phyloP scores from a whole-genome alignment of 2,329 filamentous ascomycete genomes.

The Alternaria conjuncta region DNA sequence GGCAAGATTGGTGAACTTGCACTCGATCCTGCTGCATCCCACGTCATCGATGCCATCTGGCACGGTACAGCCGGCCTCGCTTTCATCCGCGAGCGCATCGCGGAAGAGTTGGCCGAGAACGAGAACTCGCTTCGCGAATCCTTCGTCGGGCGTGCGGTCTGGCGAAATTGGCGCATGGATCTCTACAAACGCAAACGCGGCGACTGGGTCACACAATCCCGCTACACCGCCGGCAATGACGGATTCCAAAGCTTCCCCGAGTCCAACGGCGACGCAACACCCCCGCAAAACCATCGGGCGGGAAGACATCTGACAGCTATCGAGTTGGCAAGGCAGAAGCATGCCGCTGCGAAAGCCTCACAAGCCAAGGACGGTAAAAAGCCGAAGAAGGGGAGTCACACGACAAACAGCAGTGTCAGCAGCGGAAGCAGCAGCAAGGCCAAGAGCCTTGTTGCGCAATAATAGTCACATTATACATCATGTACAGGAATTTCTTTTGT shows the following conservation, averaged over 20 bases:
- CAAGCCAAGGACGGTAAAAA: constrained; percentile 41
- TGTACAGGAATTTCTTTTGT: constrained; percentile 12
- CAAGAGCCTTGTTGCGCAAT: constrained; percentile 33
- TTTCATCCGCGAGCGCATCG: constrained; percentile 72
- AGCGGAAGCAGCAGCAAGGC: constrained; percentile 35
- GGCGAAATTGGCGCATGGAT: constrained; percentile 78
- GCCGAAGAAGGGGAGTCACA: constrained; percentile 22
- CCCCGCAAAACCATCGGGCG: constrained; percentile 20
- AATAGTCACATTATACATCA: not conserved
- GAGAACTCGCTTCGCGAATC: constrained; percentile 69
- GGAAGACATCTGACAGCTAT: constrained; percentile 50
- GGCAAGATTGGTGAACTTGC: constrained; percentile 67
- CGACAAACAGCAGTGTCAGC: constrained; percentile 19
- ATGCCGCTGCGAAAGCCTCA: constrained; percentile 56
- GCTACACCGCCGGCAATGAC: constrained; percentile 58
- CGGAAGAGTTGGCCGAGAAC: constrained; percentile 65
- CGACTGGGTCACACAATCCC: constrained; percentile 70
- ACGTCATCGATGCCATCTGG: constrained; percentile 72
- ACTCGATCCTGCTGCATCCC: constrained; percentile 67
- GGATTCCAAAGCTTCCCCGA: constrained; percentile 60
- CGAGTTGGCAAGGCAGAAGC: constrained; percentile 64
- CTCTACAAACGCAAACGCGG: constrained; percentile 67
- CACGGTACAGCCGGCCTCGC: constrained; percentile 67
- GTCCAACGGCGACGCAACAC: constrained; percentile 25
- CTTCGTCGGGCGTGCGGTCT: constrained; percentile 69